A percentile compares a stretch with the other conserved stretches of the same genome.
These are phyloP conservation scores for Scheffersomyces ergatensis DNA, from an alignment of 805 yeast species.

Conservation along the genomic window DNA sequence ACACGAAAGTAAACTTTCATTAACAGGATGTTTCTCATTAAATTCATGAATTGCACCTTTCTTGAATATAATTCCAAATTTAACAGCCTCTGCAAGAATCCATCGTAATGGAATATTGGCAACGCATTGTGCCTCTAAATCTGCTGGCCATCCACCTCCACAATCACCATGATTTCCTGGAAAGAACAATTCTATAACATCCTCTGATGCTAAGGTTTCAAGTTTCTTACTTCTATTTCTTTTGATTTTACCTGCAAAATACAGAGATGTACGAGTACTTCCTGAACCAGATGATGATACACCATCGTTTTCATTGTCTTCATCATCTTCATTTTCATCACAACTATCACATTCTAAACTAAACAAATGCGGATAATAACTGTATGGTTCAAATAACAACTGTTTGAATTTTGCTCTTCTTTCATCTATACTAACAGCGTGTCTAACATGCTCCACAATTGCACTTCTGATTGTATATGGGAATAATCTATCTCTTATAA, in stretches of 20 bases:
- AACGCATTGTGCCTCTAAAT: slow-evolving; percentile 36
- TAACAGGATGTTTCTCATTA: slow-evolving; percentile 33
- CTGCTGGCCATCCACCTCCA: slow-evolving; percentile 62
- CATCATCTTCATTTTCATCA: slow-evolving; percentile 7
- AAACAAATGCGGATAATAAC: slow-evolving; percentile 8
- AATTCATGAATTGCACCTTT: slow-evolving; percentile 38
- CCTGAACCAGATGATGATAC: neutral
- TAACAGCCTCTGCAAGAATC: slow-evolving; percentile 56
- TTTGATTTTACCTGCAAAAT: neutral
- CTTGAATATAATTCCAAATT: slow-evolving; percentile 49
- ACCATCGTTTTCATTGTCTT: neutral
- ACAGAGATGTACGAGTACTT: neutral
- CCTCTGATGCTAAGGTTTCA: slow-evolving; percentile 15
- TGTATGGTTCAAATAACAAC: slow-evolving; percentile 44
- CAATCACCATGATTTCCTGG: slow-evolving; percentile 69
- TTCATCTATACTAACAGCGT: slow-evolving; percentile 68
- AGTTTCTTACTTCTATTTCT: slow-evolving; percentile 1
- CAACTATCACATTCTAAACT: slow-evolving; percentile 4
- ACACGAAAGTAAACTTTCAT: slow-evolving; percentile 44
- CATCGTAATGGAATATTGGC: slow-evolving; percentile 58
- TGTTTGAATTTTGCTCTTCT: slow-evolving; percentile 63
- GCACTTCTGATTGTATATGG: slow-evolving; percentile 53
- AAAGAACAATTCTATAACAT: slow-evolving; percentile 57
- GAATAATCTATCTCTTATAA: slow-evolving; percentile 54
- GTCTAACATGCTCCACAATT: slow-evolving; percentile 58